Evolutionary conservation across 768 basidiomycete genomes (phyloP), one percentile per base, ranked within the genome.

Genomic region (Mycena maculata): DNA sequence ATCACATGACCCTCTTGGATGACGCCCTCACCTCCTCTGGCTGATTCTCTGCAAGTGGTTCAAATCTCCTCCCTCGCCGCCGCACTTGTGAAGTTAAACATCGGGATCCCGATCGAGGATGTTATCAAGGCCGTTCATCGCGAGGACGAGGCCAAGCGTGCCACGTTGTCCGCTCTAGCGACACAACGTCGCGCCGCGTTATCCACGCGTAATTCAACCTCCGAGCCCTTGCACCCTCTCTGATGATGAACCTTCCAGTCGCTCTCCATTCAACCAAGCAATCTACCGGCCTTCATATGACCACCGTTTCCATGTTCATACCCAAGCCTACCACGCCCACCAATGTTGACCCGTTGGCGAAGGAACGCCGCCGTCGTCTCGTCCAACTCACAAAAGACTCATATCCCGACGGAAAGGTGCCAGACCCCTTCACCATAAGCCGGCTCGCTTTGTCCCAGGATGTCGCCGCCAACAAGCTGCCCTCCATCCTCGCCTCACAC

Each of bases 341-440:
- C 66, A 49, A 67, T 48, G 54, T 63, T 36, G 69, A 70, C 30
- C 69, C 69, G 41, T 67, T 70, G 62, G 53, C 31, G 44, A 55
- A 55, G 62, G 62, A 63, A 63, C 62, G 62, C 44, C 53, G 62
- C 45, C 69, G 65, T 59, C 65, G 69, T 67, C 69, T 70, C 66
- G 25, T 70, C 48, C 65, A 70, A 63, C 69, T 70, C 42, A 58
- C 69, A 11, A 63, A 70, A 63, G 53, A 67, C 15, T 11, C 49
- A 22, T 70, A 67, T 61, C 69, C 69, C 44, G 60, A 70, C 69
- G 69, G 69, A 41, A 47, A 55, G 49, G 50, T 61, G 27, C 25
- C 69, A 59, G 60, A 70, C 56, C 69, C 69, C 54, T 70, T 66
- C 60, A 48, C 64, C 31, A 30, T 54, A 23, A 67, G 30, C 22